A percentile compares a stretch with the other conserved stretches of the same genome.
These are phyloP conservation scores for Xylaria polymorpha DNA, from an alignment of 2,329 filamentous ascomycete genomes.

Conservation along the genomic window DNA sequence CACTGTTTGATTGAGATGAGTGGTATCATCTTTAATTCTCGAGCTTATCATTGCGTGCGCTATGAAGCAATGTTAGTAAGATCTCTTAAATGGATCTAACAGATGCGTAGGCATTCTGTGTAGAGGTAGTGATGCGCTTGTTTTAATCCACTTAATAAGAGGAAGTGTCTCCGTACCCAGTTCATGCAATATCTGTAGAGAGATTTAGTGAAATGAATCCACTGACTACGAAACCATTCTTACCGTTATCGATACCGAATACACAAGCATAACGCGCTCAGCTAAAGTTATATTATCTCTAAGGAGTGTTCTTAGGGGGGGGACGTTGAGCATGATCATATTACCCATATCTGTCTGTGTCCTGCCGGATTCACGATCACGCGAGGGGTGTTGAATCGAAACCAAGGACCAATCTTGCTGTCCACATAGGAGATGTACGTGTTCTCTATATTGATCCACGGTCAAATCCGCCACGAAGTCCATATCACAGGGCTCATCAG, in stretches of 20 bases:
- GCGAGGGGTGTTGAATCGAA: too few relatives aligned
- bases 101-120: not conserved
- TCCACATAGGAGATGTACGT: not conserved
- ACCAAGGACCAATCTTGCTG: constrained; percentile 15
- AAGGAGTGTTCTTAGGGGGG: not conserved
- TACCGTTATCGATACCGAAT: not conserved
- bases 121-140: not conserved
- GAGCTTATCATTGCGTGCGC: not conserved
- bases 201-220: not conserved
- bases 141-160: not conserved
- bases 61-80: not conserved
- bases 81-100: not conserved
- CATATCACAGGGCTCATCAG: not conserved
- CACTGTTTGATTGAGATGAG: not conserved
- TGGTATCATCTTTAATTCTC: not conserved
- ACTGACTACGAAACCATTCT: not conserved
- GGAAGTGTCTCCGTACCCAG: constrained; percentile 18
- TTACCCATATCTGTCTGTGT: not conserved
- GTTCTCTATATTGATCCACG: not conserved
- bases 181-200: constrained; percentile 35
- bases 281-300: constrained; percentile 18
- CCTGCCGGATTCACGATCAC: not conserved
- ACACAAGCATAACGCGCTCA: constrained; percentile 20
- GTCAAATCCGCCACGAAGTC: not conserved
- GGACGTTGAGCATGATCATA: not conserved